A percentile compares a stretch with the other conserved stretches of the same genome.
These are phyloP conservation scores for Mortierella sp. DNA, from an alignment of 371 early-diverging fungal genomes.

Conservation along the genomic window DNA sequence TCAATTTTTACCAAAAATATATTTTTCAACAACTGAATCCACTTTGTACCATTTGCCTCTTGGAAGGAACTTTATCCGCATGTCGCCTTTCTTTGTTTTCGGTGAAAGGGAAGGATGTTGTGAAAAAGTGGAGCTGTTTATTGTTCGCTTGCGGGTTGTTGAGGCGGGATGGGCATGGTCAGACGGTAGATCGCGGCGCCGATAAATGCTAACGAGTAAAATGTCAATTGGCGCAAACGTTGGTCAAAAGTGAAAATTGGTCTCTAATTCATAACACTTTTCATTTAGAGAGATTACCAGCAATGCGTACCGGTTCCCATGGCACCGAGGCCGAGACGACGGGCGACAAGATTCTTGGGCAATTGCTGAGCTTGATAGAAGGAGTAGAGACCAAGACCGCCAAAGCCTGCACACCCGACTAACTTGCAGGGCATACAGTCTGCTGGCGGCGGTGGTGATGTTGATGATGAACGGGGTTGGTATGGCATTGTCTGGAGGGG, in stretches of 20 bases:
- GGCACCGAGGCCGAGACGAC: conserved; percentile 31
- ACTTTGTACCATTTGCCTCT: not conserved
- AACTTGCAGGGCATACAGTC: conserved; percentile 49
- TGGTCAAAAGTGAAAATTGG: no score
- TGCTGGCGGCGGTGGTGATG: conserved; percentile 17
- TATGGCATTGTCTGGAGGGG: not conserved
- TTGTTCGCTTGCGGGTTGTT: not conserved
- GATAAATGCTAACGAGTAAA: conserved; percentile 21
- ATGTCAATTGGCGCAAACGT: not conserved
- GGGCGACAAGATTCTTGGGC: conserved; percentile 33
- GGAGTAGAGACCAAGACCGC: conserved; percentile 48
- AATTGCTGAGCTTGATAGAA: conserved; percentile 45
- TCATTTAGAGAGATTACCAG: no score
- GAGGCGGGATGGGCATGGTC: conserved; percentile 29
- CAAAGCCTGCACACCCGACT: conserved; percentile 43
- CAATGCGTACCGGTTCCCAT: conserved; percentile 36
- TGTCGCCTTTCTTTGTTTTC: not conserved
- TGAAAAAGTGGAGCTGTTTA: not conserved
- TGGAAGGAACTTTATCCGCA: not conserved
- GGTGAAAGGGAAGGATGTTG: not conserved
- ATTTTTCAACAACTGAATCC: not conserved
- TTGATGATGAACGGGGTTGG: conserved; percentile 14
- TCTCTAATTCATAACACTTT: no score
- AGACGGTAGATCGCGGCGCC: conserved; percentile 42
- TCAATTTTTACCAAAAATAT: conserved; percentile 10